These are phyloP conservation scores for Picochlorum sp. DNA, from an alignment of 139 green algal species.

Conservation along the genomic window DNA sequence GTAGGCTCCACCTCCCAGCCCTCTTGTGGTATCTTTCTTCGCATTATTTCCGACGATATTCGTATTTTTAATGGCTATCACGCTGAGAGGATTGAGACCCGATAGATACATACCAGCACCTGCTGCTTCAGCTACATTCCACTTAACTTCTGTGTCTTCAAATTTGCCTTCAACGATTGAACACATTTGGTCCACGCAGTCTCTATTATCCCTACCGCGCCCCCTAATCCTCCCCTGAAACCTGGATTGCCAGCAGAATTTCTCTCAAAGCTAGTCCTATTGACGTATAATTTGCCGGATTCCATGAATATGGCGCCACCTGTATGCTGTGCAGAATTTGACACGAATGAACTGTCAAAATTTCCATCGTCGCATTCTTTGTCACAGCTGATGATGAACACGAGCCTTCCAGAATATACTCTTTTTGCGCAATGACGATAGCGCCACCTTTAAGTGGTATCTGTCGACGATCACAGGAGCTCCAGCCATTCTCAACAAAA, in stretches of 20 bases:
- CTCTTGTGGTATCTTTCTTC: slow-evolving; percentile 1
- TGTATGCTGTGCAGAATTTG: slow-evolving; percentile 4
- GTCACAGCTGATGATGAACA: background rate
- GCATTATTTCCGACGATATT: slow-evolving; percentile 4
- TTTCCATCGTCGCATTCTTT: background rate
- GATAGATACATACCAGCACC: slow-evolving; percentile 13
- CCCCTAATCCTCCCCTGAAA: slow-evolving; percentile 9
- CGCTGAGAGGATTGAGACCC: background rate
- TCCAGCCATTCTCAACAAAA: slow-evolving; percentile 3
- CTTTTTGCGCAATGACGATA: no score
- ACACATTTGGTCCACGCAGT: slow-evolving; percentile 7
- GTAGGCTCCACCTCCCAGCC: slow-evolving; percentile 13
- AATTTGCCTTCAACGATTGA: slow-evolving; percentile 3
- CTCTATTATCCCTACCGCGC: slow-evolving; percentile 9
- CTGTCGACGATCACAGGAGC: no score
- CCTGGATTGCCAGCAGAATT: background rate
- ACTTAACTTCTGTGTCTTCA: background rate
- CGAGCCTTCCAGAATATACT: no score
- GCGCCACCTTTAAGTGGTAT: no score
- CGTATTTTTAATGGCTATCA: background rate
- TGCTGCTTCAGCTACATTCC: slow-evolving; percentile 10
- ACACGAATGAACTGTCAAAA: background rate
- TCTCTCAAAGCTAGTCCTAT: background rate
- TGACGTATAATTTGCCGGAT: slow-evolving; percentile 5
- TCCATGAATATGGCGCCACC: slow-evolving; percentile 12